Evolutionary conservation across 441 rosid genomes (phyloP), one percentile per base, ranked within the genome.

Genomic region (Pelargonium australe): DNA sequence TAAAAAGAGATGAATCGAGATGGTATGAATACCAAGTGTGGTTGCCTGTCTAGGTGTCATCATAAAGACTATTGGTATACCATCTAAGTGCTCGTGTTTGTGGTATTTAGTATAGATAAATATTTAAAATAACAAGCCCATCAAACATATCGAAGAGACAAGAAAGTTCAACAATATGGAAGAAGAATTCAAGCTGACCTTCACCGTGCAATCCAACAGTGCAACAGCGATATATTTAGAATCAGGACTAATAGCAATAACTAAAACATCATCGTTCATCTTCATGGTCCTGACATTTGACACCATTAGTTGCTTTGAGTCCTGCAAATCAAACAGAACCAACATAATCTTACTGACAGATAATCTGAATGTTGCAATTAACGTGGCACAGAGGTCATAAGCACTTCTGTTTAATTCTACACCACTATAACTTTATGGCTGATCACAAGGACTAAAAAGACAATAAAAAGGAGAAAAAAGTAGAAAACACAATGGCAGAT

Each of bases 261-360:
- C 96, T 63, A 90, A 79, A 73, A 95, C 97, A 72, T 91, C 97
- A 72, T 90, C 96, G 80, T 95, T 89, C 99, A 95, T 88, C 89
- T 90, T 95, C 86, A 85, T 78, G 44, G 94, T 80, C 70, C 86
- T 84, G 72, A 80, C 86, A 81, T 89, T 87, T 63, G 89, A 81
- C 76, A 91, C 81, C 1, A 80, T 68, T 23, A 91, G 84, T 49
- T 80, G 80, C 91, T 85, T 88, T 64, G 87, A 75, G 49, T 83
- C 88, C 99, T 95, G 89, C 70, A 67, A 75, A 64, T 43, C 68
- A 77, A 75, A 66, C 14, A 71, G 70, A 68, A 75, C 49, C 60
- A 60, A 68, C 66, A 16, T 58, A 67, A 66, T 37, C 23, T 68
- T 19, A 40, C 41, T 70, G 68, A 73, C n/a, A 65, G 57, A 51